These are phyloP conservation scores for Clarireedia sp. DNA, from an alignment of 2,329 filamentous ascomycete species.

Conservation along the genomic window DNA sequence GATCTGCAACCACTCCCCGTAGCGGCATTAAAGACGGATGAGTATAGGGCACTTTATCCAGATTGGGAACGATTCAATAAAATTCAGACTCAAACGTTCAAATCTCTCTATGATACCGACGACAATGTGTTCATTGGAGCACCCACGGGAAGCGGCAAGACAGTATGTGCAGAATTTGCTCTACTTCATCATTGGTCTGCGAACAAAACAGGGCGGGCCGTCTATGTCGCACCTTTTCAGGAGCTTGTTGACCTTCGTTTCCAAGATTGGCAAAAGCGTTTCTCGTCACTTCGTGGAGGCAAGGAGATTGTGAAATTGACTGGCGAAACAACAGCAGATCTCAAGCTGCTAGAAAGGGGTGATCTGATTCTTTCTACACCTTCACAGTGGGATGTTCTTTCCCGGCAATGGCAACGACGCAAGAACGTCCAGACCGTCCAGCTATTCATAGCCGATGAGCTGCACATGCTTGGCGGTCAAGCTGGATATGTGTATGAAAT, in stretches of 20 bases:
- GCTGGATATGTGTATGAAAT: slow-evolving; percentile 90
- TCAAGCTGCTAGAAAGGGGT: slow-evolving; percentile 78
- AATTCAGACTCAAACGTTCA: slow-evolving; percentile 95
- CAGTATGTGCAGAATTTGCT: slow-evolving; percentile 91
- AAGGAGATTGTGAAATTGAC: slow-evolving; percentile 90
- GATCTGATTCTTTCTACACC: slow-evolving; percentile 91
- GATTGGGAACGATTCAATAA: slow-evolving; percentile 89
- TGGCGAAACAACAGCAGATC: slow-evolving; percentile 82
- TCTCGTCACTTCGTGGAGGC: slow-evolving; percentile 65
- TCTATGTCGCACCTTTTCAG: slow-evolving; percentile 93
- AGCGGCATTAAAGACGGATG: slow-evolving; percentile 76
- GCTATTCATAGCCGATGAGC: slow-evolving; percentile 88
- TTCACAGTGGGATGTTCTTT: slow-evolving; percentile 90
- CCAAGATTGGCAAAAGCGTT: slow-evolving; percentile 76
- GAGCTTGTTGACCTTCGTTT: slow-evolving; percentile 78
- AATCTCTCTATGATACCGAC: slow-evolving; percentile 81
- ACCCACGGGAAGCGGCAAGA: slow-evolving; percentile 94
- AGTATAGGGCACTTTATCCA: slow-evolving; percentile 75
- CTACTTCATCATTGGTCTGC: slow-evolving; percentile 81
- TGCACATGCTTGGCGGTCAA: slow-evolving; percentile 84
- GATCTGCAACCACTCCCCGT: slow-evolving; percentile 89
- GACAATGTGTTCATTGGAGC: slow-evolving; percentile 91
- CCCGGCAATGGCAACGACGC: slow-evolving; percentile 89
- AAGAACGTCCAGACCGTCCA: slow-evolving; percentile 91
- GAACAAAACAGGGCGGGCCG: slow-evolving; percentile 63